These are phyloP conservation scores for Cutaneotrichosporon spelunceum DNA, from an alignment of 1,284 basidiomycete genomes.

Conservation along the genomic window DNA sequence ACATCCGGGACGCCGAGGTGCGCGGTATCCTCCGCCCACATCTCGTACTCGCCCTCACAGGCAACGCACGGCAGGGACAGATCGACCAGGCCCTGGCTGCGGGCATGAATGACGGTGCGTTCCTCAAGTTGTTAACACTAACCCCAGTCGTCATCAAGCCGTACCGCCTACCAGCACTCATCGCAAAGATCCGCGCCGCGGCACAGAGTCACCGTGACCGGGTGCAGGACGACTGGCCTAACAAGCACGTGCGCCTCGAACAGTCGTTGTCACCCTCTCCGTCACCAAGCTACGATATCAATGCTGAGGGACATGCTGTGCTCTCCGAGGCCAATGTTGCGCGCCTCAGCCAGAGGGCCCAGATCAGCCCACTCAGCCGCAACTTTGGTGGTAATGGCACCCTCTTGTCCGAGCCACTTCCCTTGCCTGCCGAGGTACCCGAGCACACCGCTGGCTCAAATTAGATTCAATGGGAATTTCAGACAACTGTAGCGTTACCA, in stretches of 20 bases:
- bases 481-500: no score
- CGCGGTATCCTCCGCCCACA: conserved; percentile 30
- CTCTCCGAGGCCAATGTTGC: neutral
- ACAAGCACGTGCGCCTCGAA: neutral
- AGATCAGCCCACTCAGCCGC: neutral
- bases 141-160: conserved; percentile 28
- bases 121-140: neutral
- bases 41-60: conserved; percentile 48
- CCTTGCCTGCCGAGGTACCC: no score
- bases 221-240: neutral
- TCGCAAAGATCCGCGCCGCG: conserved; percentile 32
- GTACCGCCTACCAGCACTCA: conserved; percentile 35
- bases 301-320: neutral
- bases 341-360: neutral
- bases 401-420: neutral
- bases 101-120: conserved; percentile 29
- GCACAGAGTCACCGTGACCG: neutral
- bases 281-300: neutral
- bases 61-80: conserved; percentile 43
- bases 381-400: neutral
- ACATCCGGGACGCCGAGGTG: conserved; percentile 37
- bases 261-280: neutral
- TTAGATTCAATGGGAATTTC: no score
- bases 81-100: conserved; percentile 34
- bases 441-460: no score